A percentile compares a stretch with the other conserved stretches of the same genome.
phyloP scores from a whole-genome alignment of 805 yeast genomes.

The Saccharomyces paradoxus region DNA sequence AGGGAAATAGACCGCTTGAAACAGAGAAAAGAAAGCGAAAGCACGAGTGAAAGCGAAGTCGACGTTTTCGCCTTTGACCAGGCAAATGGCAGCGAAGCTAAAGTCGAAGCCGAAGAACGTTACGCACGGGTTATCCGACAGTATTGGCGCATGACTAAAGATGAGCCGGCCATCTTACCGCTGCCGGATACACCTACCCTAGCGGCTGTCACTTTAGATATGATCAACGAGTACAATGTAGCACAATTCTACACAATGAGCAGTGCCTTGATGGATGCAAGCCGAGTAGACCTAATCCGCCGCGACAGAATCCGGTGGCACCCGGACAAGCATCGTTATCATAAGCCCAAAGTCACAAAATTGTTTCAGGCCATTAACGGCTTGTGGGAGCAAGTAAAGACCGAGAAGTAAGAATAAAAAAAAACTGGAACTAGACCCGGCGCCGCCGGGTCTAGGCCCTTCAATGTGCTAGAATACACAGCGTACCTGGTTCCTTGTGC shows the following conservation, averaged over 20 bases:
- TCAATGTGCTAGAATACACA: slow-evolving; percentile 16
- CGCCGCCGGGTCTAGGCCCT: slow-evolving; percentile 18
- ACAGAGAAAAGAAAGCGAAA: neutral
- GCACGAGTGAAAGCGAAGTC: neutral
- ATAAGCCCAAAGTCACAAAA: slow-evolving; percentile 27
- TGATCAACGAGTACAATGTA: neutral
- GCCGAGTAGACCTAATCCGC: neutral
- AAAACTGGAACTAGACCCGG: neutral
- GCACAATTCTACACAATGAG: neutral
- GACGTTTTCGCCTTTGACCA: slow-evolving; percentile 1
- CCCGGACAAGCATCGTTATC: slow-evolving; percentile 42
- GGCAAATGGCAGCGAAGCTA: neutral
- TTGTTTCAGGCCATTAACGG: slow-evolving; percentile 38
- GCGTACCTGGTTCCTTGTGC: neutral
- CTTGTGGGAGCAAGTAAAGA: slow-evolving; percentile 27
- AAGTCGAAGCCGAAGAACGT: neutral
- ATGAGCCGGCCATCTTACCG: neutral
- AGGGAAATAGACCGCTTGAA: slow-evolving; percentile 1
- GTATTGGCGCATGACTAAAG: neutral
- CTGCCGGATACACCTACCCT: neutral
- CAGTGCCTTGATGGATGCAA: neutral
- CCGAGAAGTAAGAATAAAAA: neutral
- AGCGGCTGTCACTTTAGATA: neutral
- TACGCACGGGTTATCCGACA: neutral
- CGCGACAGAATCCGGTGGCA: slow-evolving; percentile 59